Evolutionary conservation across 768 basidiomycete species (phyloP), one percentile per base, ranked within the genome.

Genomic region (Xerocomus potaroensis): DNA sequence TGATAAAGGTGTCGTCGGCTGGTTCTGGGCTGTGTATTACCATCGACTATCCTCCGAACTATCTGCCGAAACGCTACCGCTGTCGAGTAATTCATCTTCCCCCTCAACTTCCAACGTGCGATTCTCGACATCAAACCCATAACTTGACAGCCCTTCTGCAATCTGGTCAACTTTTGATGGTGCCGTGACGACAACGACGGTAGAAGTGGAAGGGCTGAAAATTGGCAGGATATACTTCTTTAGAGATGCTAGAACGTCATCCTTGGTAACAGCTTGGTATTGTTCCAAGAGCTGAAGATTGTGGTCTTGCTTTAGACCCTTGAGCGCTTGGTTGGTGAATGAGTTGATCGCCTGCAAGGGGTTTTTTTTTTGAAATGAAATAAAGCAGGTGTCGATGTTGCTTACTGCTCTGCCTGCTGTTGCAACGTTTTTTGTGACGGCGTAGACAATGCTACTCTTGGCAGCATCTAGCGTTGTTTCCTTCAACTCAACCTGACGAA

Each of bases 241-340:
- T 48, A 98, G 73, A 5, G 78, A 77, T 6, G 63, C 68, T 14
- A 92, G 62, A 42, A 97, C 83, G 50, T 96, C 84, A 5, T 80
- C 78, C 58, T 84, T 83, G 15, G 84, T 86, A 47, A 98, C 78
- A n/a, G 69, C 68, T 73, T 91, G 85, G 58, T 83, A 87, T 60
- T 82, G 80, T 55, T 84, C 78, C 36, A 95, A 73, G n/a, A 92
- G 75, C 43, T 84, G 77, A 21, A 87, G 72, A 56, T 87, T 84
- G 59, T 87, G 73, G 50, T 82, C 78, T 59, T 84, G 82, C 5
- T 84, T 69, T 9, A 97, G 79, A 26, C 83, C 87, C 60, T 88
- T 90, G n/a, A 99, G 73, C 0, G 84, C 88, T 71, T 96, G 91
- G 67, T 98, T 94, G 24, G 77, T 72, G 68, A 96, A 97, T 0